phyloP scores from a whole-genome alignment of 371 early-diverging fungal genomes.

The Mucor velutinosus region DNA sequence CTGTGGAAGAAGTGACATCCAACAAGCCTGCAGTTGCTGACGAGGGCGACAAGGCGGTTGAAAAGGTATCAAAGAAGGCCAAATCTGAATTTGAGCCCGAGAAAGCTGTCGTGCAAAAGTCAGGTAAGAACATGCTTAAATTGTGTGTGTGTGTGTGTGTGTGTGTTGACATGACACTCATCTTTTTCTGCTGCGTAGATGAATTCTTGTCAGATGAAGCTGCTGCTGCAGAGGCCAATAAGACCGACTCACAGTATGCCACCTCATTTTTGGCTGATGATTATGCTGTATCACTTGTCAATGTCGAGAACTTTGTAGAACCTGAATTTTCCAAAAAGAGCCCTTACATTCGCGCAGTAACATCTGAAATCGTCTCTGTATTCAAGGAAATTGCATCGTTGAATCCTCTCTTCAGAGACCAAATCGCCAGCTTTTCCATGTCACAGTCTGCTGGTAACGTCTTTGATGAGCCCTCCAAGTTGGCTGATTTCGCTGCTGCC shows the following conservation, averaged over 20 bases:
- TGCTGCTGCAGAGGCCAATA: constrained; percentile 12
- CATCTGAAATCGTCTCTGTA: constrained; percentile 94
- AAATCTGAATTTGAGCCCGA: constrained; percentile 15
- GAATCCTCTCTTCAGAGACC: constrained; percentile 95
- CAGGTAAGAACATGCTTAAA: constrained; percentile 1
- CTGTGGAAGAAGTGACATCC: constrained; percentile 17
- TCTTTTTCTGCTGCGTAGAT: not conserved
- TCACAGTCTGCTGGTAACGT: constrained; percentile 94
- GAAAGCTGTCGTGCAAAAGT: constrained; percentile 10
- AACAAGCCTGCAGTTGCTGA: constrained; percentile 9
- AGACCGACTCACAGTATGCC: constrained; percentile 14
- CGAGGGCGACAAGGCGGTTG: constrained; percentile 14
- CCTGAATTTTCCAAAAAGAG: constrained; percentile 84
- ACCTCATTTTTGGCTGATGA: constrained; percentile 67
- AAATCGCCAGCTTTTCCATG: constrained; percentile 94
- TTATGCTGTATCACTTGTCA: constrained; percentile 78
- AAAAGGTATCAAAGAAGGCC: constrained; percentile 12
- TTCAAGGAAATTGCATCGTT: constrained; percentile 93
- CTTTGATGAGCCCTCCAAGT: constrained; percentile 90
- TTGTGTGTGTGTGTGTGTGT: too few species aligned
- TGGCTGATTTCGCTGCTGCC: constrained; percentile 97
- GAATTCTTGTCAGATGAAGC: constrained; percentile 22
- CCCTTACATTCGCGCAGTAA: constrained; percentile 87
- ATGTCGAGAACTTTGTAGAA: constrained; percentile 86
- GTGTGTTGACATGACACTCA: not conserved